These are phyloP conservation scores for Fraxinus americana DNA, from an alignment of 257 asterid species.

Conservation along the genomic window DNA sequence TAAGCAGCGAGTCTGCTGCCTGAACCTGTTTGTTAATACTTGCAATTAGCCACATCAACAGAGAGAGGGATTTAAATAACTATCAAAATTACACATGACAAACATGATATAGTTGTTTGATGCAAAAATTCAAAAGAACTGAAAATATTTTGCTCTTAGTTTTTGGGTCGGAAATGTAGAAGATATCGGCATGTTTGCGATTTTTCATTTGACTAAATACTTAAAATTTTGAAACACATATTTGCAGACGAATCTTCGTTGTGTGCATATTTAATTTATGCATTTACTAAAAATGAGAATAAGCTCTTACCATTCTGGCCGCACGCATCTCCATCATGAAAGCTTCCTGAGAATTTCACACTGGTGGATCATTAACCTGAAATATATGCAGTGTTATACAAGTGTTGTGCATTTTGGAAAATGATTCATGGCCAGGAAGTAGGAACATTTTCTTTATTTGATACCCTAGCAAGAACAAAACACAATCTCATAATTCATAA, in stretches of 20 bases:
- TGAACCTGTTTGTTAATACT: constrained; percentile 60
- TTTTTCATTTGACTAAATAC: background rate
- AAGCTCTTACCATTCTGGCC: constrained; percentile 69
- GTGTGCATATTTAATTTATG: background rate
- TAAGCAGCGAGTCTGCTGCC: constrained; percentile 84
- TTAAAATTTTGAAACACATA: background rate
- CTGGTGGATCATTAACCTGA: constrained; percentile 60
- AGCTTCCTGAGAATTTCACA: constrained; percentile 84
- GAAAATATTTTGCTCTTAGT: background rate
- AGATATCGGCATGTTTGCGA: background rate
- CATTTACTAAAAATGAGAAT: background rate
- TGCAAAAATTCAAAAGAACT: background rate
- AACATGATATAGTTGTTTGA: background rate
- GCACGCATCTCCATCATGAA: constrained; percentile 98
- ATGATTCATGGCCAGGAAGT: background rate
- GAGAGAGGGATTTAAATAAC: background rate
- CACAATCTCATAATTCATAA: background rate
- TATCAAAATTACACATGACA: background rate
- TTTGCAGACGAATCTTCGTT: background rate
- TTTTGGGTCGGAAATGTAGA: background rate
- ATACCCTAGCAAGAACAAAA: background rate
- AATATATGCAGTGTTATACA: background rate
- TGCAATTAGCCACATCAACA: constrained; percentile 5
- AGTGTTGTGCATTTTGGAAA: background rate
- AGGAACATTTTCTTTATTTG: background rate